A percentile compares a stretch with the other conserved stretches of the same genome.
Evolutionary conservation across 148 eudicot species (phyloP).

Genomic region (Fagopyrum homotropicum): DNA sequence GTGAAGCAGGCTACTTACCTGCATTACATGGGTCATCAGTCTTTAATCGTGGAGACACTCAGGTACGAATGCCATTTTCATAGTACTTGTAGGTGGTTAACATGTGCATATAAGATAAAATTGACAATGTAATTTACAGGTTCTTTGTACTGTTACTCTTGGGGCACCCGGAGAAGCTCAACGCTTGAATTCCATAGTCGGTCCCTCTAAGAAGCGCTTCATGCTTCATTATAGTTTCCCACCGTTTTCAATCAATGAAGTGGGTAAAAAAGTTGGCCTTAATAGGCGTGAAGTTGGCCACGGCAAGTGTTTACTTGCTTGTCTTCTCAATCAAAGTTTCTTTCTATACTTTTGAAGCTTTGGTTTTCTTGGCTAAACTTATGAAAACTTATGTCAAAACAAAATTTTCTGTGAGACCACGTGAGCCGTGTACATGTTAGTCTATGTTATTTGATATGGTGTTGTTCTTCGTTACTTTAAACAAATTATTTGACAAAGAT

Average conservation of each 20-base stretch:
- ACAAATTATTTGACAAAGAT: neutral
- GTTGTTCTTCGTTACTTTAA: neutral
- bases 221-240: slow-evolving; percentile 98
- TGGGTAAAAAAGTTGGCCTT: slow-evolving; percentile 75
- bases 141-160: slow-evolving; percentile 87
- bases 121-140: slow-evolving; percentile 33
- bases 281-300: slow-evolving; percentile 98
- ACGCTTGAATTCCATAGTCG: slow-evolving; percentile 66
- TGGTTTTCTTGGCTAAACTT: neutral
- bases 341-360: neutral
- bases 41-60: slow-evolving; percentile 93
- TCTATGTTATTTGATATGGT: neutral
- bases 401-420: neutral
- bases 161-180: slow-evolving; percentile 98
- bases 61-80: slow-evolving; percentile 34
- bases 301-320: slow-evolving; percentile 39
- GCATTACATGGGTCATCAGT: slow-evolving; percentile 86
- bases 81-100: neutral
- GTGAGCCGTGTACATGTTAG: neutral
- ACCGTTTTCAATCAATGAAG: slow-evolving; percentile 94
- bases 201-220: slow-evolving; percentile 83
- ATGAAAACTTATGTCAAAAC: neutral
- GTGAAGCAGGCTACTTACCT: slow-evolving; percentile 83
- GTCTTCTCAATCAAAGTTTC: neutral
- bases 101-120: neutral